phyloP scores from a whole-genome alignment of 2,329 filamentous ascomycete genomes.

The Aspergillus hortae region DNA sequence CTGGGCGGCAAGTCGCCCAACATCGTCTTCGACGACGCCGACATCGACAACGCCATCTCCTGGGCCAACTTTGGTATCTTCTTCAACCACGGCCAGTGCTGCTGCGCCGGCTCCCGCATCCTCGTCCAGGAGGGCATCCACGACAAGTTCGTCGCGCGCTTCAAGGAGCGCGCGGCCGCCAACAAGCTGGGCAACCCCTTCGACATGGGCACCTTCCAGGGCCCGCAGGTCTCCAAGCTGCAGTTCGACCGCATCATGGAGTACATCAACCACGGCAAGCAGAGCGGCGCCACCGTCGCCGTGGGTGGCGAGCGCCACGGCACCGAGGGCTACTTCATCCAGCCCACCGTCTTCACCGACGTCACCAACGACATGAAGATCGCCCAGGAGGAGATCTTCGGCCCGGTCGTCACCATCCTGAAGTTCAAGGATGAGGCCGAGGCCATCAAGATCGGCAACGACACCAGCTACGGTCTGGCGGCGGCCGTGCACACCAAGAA shows the following conservation, averaged over 20 bases:
- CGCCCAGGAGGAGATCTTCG: slow-evolving; percentile 76
- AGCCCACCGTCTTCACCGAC: slow-evolving; percentile 77
- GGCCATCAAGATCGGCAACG: slow-evolving; percentile 66
- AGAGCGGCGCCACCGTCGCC: slow-evolving; percentile 62
- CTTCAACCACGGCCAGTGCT: slow-evolving; percentile 27
- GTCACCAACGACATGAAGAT: slow-evolving; percentile 68
- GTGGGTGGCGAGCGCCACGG: slow-evolving; percentile 68
- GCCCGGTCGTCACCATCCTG: slow-evolving; percentile 69
- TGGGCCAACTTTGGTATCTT: slow-evolving; percentile 26
- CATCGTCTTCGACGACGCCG: slow-evolving; percentile 24
- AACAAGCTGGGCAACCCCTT: slow-evolving; percentile 83
- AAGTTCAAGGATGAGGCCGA: slow-evolving; percentile 72
- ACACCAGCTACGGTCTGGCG: slow-evolving; percentile 70
- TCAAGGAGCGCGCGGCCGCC: slow-evolving; percentile 69
- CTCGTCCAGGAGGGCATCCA: slow-evolving; percentile 24
- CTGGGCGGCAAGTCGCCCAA: slow-evolving; percentile 26
- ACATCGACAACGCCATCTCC: slow-evolving; percentile 24
- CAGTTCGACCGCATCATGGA: slow-evolving; percentile 85
- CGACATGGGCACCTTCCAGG: slow-evolving; percentile 74
- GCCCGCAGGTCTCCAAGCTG: slow-evolving; percentile 75
- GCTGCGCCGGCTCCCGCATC: slow-evolving; percentile 22
- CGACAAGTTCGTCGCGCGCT: slow-evolving; percentile 61
- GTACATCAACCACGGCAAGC: slow-evolving; percentile 62
- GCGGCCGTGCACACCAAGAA: slow-evolving; percentile 73
- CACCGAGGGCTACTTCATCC: slow-evolving; percentile 78